Percentiles rank a stretch among this genome's conserved stretches.
phyloP scores from a whole-genome alignment of 1,284 basidiomycete genomes.

The Ustilago curta region DNA sequence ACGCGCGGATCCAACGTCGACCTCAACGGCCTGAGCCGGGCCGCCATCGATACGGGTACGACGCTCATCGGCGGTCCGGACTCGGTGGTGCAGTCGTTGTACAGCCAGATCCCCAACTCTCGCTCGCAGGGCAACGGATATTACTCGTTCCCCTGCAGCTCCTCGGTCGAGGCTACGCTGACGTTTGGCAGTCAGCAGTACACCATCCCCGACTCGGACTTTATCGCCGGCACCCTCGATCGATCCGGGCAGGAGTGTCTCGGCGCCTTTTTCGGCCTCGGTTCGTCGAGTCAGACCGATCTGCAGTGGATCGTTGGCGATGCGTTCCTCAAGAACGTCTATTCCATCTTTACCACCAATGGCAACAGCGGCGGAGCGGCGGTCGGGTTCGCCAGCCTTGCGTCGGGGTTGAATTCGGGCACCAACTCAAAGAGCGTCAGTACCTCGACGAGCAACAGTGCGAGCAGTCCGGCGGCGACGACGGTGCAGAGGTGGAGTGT shows the following conservation, averaged over 20 bases:
- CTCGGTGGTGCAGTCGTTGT: slow-evolving; percentile 46
- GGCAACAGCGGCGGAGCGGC: slow-evolving; percentile 15
- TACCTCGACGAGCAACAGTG: slow-evolving; percentile 7
- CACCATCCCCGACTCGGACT: slow-evolving; percentile 47
- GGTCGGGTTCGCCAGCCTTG: slow-evolving; percentile 61
- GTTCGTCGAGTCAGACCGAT: slow-evolving; percentile 23
- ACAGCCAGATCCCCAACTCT: slow-evolving; percentile 54
- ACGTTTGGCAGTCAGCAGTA: slow-evolving; percentile 58
- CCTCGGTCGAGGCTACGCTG: slow-evolving; percentile 47
- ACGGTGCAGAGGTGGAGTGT: neutral
- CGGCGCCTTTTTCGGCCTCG: slow-evolving; percentile 61
- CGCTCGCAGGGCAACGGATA: slow-evolving; percentile 49
- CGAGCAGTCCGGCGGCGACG: slow-evolving; percentile 21
- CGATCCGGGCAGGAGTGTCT: slow-evolving; percentile 43
- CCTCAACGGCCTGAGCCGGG: slow-evolving; percentile 31
- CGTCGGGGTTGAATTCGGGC: slow-evolving; percentile 47
- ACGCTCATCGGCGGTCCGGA: slow-evolving; percentile 64
- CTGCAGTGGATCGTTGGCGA: slow-evolving; percentile 65
- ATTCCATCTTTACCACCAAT: slow-evolving; percentile 52
- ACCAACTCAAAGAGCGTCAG: slow-evolving; percentile 44
- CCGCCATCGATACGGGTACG: slow-evolving; percentile 67
- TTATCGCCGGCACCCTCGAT: slow-evolving; percentile 42
- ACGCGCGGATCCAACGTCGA: slow-evolving; percentile 22
- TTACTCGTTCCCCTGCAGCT: slow-evolving; percentile 60
- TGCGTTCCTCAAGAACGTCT: slow-evolving; percentile 64